Base-by-base conservation (phyloP, 768 basidiomycete species). In the Podaxis rugospora region DNA sequence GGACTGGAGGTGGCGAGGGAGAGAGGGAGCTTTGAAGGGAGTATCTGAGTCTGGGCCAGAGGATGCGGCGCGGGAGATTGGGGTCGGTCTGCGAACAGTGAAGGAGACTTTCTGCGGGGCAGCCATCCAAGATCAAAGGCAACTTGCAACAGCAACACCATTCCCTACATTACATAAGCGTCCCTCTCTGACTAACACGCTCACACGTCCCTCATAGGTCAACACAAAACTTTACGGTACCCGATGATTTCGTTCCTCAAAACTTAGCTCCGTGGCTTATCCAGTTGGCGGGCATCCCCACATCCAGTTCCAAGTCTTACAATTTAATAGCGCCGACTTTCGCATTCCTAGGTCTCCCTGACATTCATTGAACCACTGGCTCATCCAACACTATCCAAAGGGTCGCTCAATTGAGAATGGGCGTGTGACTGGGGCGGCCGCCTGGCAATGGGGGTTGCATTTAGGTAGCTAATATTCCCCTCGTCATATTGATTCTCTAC, bases 31-130 rank as follows among this genome's bases (percentile, higher is more conserved):
- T 66, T 82, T 89, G 75, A 88, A 87, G 18, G 71, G 70, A 1
- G 75, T 66, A 63, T 86, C 87, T 0, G 86, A 86, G 42, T 89
- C 90, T 46, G 81, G 77, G 9, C 84, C 87, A 35, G 86, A 81
- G 0, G 89, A 89, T 0, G 78, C 70, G 16, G 81, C 80, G 10
- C 89, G 80, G 5, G 89, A 88, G 0, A 79, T 69, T 0, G 90
- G 88, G 0, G 85, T 86, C 0, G 94, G 94, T 6, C 92, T 82
- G 46, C 92, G 85, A 60, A 96, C 80, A 1, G 89, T 94, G 73
- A 96, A 95, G 0, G 93, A 95, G 42, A 95, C 81, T 64, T 85
- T 82, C 56, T 66, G 63, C 10, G 64, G 21, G 16, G 55, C 54
- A n/a, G 63, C 25, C 63, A 62, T 62, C 42, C 49, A 44, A 36